phyloP scores from a whole-genome alignment of 495 filamentous ascomycete species.

The Lasiosphaeria ovina region DNA sequence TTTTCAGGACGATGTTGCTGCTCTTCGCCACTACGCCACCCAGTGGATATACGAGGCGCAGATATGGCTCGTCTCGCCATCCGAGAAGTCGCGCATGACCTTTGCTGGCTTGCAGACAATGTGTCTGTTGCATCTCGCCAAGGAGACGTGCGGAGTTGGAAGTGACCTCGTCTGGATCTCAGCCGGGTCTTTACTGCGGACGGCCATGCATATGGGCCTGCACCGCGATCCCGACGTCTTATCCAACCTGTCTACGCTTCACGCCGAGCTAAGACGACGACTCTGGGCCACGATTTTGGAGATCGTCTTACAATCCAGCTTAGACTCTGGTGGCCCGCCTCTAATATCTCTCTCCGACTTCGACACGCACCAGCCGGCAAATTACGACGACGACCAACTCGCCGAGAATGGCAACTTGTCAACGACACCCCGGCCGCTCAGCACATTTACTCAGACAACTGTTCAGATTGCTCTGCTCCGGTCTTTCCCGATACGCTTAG shows the following conservation, averaged over 20 bases:
- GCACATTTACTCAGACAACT: conserved; percentile 40
- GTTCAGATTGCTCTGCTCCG: conserved; percentile 37
- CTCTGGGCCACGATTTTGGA: conserved; percentile 69
- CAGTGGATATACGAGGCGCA: conserved; percentile 65
- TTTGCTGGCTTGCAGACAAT: conserved; percentile 57
- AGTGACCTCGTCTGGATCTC: conserved; percentile 60
- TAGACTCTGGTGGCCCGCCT: conserved; percentile 60
- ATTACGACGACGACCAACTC: conserved; percentile 50
- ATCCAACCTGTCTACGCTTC: conserved; percentile 42
- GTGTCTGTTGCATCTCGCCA: conserved; percentile 59
- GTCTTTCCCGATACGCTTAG: conserved; percentile 35
- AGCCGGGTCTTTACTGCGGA: conserved; percentile 55
- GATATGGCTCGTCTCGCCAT: conserved; percentile 57
- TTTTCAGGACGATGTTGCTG: conserved; percentile 50
- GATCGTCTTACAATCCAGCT: conserved; percentile 56
- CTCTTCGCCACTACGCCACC: conserved; percentile 50
- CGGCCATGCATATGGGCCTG: conserved; percentile 60
- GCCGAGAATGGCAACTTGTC: conserved; percentile 23
- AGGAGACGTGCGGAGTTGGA: conserved; percentile 53
- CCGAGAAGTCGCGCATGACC: conserved; percentile 53
- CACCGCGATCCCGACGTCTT: conserved; percentile 55
- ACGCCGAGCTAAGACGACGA: conserved; percentile 64
- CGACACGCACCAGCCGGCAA: conserved; percentile 54
- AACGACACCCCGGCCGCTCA: conserved; percentile 17
- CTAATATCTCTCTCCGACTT: conserved; percentile 55